phyloP scores from a whole-genome alignment of 306 rosid species.

The Malus sylvestris region DNA sequence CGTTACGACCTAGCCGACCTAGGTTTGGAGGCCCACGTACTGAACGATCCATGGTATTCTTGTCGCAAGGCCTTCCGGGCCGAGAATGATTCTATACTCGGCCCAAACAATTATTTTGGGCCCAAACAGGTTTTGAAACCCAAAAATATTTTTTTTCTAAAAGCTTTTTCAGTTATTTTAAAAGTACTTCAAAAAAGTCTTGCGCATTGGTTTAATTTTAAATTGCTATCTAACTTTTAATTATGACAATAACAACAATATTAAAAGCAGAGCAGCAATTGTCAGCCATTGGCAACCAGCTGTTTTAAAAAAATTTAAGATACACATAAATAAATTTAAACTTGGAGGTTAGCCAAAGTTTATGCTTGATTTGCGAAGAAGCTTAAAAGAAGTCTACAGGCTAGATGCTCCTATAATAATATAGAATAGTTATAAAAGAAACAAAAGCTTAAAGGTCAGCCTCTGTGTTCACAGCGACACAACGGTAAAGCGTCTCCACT shows the following conservation, averaged over 20 bases:
- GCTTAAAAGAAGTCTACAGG: background rate
- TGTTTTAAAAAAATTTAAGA: background rate
- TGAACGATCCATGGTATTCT: no score
- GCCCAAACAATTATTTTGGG: no score
- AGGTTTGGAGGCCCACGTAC: no score
- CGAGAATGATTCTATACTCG: no score
- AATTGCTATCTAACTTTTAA: background rate
- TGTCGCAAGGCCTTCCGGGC: no score
- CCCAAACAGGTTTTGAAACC: no score
- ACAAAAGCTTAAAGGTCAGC: background rate
- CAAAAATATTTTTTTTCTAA: no score
- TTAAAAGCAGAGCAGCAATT: background rate
- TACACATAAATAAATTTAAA: background rate
- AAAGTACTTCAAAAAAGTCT: no score
- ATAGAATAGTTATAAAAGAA: background rate
- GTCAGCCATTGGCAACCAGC: background rate
- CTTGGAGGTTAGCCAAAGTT: background rate
- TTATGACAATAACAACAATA: background rate
- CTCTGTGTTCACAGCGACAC: background rate
- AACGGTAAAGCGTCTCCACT: background rate
- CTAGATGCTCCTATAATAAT: background rate
- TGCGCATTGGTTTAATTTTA: no score
- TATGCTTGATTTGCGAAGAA: background rate
- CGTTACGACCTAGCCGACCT: no score
- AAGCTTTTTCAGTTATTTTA: rapidly evolving